Evolutionary conservation across 140 eudicot genomes (phyloP), one percentile per base, ranked within the genome.

Genomic region (Flaveria floridana): DNA sequence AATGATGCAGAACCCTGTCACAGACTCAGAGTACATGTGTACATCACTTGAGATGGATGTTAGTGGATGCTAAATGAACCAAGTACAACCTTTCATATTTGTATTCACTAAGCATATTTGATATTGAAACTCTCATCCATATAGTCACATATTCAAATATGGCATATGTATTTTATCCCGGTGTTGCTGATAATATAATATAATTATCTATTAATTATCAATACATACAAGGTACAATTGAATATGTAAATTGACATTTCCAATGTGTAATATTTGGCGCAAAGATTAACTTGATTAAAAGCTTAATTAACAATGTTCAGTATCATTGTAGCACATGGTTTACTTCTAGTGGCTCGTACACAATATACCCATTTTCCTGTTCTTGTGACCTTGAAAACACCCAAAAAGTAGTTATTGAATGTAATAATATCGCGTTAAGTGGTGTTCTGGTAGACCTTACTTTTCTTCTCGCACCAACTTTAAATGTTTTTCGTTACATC

Each of bases 171-270:
- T 59, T 59, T 59, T 59, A 6, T 34, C 41, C 1, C 5, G 7
- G 41, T 34, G 4, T 25, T 13, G 10, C 7, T 61, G 19, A 23
- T 61, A 39, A 34, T 34, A 11, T 25, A 12, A 42, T 68, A 44
- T 68, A 42, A 39, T 34, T 39, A 41, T 28, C 5, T 28, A 28
- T 28, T 28, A 28, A 28, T 56, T 19, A 34, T 23, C 55, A 37
- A 58, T 56, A 55, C 7, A 7, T 7, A 37, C 47, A 61, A 72
- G 13, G 67, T 37, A 20, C 28, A 72, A 72, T 72, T 18, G 6
- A 56, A 72, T 70, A 72, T 13, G 15, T 58, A 57, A 73, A 8
- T 20, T 21, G 57, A 55, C 37, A 56, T 72, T 11, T 58, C 46
- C 47, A 63, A 30, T 63, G 21, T 63, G 68, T 26, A 63, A 28